Evolutionary conservation across 768 basidiomycete species (phyloP).

Genomic region (Suillus clintonianus): DNA sequence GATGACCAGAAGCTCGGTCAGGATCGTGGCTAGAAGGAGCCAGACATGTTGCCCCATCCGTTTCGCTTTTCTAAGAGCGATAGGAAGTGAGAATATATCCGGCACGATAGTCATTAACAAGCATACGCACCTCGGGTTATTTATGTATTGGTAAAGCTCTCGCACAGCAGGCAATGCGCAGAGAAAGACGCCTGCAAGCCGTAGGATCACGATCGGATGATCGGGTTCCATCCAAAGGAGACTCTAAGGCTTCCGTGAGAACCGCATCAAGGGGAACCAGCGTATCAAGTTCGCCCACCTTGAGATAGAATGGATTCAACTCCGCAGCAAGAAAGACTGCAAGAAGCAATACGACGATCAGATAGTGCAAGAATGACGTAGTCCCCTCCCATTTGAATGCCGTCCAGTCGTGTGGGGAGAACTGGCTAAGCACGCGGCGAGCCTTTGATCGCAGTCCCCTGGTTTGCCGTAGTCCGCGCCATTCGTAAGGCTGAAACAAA

Average conservation of each 20-base stretch:
- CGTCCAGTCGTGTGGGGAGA: conserved; percentile 87
- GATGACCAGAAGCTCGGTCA: conserved; percentile 80
- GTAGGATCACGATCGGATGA: conserved; percentile 78
- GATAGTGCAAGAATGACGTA: conserved; percentile 72
- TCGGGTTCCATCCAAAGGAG: conserved; percentile 89
- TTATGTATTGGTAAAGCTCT: conserved; percentile 83
- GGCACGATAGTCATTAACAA: not conserved
- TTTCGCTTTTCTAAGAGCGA: conserved; percentile 62
- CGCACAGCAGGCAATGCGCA: conserved; percentile 86
- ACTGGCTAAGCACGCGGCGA: conserved; percentile 76
- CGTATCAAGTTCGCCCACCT: conserved; percentile 46
- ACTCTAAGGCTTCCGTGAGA: conserved; percentile 39
- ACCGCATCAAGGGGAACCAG: conserved; percentile 7
- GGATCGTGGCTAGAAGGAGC: conserved; percentile 83
- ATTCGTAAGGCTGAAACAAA: conserved; percentile 67
- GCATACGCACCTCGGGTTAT: conserved; percentile 67
- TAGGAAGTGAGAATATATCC: conserved; percentile 5
- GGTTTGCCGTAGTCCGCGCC: conserved; percentile 81
- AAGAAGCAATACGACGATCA: conserved; percentile 72
- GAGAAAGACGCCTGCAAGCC: conserved; percentile 74
- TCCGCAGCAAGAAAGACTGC: conserved; percentile 83
- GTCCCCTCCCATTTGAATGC: conserved; percentile 87
- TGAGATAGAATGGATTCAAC: conserved; percentile 86
- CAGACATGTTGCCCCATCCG: conserved; percentile 91
- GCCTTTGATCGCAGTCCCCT: conserved; percentile 80